These are phyloP conservation scores for Byssochlamys sp. DNA, from an alignment of 2,329 filamentous ascomycete genomes.

Conservation along the genomic window DNA sequence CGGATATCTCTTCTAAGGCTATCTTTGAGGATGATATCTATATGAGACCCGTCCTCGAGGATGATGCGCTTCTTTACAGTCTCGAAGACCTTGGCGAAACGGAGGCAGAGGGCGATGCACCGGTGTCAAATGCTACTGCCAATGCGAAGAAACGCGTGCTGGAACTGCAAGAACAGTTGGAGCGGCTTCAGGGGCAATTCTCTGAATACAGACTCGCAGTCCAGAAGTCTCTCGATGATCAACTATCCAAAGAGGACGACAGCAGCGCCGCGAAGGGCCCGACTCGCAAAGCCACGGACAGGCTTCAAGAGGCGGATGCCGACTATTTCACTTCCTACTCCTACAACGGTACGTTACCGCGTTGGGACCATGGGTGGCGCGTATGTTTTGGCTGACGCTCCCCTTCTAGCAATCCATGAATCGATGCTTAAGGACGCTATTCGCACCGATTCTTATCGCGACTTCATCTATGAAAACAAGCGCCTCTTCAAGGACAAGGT, in stretches of 20 bases:
- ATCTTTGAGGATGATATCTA: constrained; percentile 69
- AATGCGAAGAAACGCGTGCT: constrained; percentile 42
- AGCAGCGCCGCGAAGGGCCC: constrained; percentile 10
- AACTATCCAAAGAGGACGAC: constrained; percentile 51
- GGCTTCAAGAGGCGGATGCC: constrained; percentile 45
- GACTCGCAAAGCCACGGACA: constrained; percentile 21
- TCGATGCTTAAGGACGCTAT: constrained; percentile 88
- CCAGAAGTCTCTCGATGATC: constrained; percentile 56
- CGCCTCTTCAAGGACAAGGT: constrained; percentile 52
- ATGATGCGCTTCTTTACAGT: constrained; percentile 79
- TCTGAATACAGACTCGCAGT: constrained; percentile 57
- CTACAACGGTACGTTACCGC: constrained; percentile 50
- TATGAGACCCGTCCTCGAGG: constrained; percentile 73
- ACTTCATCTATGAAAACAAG: constrained; percentile 50
- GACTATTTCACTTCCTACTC: constrained; percentile 58
- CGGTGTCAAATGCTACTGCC: constrained; percentile 19
- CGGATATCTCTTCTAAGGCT: constrained; percentile 50
- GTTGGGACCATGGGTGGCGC: neutral
- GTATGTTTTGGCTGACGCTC: constrained; percentile 3
- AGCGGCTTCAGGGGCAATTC: constrained; percentile 52
- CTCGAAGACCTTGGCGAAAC: constrained; percentile 63
- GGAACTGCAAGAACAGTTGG: constrained; percentile 53
- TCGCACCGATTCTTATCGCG: constrained; percentile 81
- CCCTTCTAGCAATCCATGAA: constrained; percentile 67
- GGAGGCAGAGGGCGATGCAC: constrained; percentile 7